Evolutionary conservation across 2,329 filamentous ascomycete species (phyloP).

Genomic region (Talaromyces funiculosus): DNA sequence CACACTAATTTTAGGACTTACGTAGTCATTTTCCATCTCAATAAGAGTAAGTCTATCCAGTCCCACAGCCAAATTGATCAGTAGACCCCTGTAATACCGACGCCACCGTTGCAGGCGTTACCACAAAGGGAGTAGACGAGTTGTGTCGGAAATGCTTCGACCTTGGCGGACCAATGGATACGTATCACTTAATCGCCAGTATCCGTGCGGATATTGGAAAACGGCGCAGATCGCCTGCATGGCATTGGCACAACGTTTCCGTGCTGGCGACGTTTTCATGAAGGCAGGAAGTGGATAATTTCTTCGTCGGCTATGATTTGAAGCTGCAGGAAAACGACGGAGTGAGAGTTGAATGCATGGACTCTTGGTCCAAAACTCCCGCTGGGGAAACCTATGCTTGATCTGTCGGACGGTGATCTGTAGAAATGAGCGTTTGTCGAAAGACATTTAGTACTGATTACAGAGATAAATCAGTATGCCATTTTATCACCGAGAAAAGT

Average conservation of each 20-base stretch:
- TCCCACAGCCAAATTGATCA: not conserved
- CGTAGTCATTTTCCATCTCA: not conserved
- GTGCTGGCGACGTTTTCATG: not conserved
- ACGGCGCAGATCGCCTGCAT: slow-evolving; percentile 3
- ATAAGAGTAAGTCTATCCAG: not conserved
- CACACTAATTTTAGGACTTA: not conserved
- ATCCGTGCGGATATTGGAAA: not conserved
- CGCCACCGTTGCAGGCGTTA: not conserved
- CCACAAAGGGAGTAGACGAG: not conserved
- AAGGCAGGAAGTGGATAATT: not conserved
- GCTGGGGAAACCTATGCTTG: not conserved
- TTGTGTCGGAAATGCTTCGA: not conserved
- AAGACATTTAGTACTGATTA: not conserved
- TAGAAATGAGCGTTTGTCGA: not conserved
- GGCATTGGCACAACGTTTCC: not conserved
- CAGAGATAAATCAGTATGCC: not conserved
- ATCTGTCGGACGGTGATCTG: not conserved
- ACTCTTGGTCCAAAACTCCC: not conserved
- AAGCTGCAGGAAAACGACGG: not conserved
- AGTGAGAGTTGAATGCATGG: not conserved
- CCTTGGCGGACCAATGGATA: not conserved
- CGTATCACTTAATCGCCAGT: not conserved
- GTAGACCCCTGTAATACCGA: not conserved
- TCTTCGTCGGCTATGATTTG: not conserved
- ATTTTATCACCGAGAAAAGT: not conserved